A percentile compares a stretch with the other conserved stretches of the same genome.
phyloP scores from a whole-genome alignment of 352 stramenopile genomes.

The Phytopythium kandeliae region DNA sequence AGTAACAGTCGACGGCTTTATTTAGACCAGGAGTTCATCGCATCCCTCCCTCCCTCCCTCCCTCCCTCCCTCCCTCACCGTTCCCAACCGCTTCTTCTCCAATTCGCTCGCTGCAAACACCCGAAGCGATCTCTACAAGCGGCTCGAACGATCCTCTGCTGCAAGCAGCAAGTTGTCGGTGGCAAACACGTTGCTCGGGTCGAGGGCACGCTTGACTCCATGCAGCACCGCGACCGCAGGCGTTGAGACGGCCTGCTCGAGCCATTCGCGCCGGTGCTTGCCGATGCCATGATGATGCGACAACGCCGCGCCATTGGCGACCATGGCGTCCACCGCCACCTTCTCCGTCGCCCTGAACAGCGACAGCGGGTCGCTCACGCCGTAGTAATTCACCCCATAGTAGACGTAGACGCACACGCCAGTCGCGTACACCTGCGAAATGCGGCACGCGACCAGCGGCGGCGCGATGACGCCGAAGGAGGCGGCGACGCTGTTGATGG shows the following conservation, averaged over 20 bases:
- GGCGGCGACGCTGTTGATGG: constrained; percentile 38
- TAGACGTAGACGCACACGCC: constrained; percentile 96
- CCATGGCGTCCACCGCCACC: constrained; percentile 78
- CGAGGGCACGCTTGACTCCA: constrained; percentile 86
- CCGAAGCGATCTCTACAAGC: not conserved
- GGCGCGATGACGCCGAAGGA: constrained; percentile 49
- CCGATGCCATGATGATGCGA: constrained; percentile 96
- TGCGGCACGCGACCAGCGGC: constrained; percentile 88
- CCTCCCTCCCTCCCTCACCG: too few relatives aligned
- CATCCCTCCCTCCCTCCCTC: too few relatives aligned
- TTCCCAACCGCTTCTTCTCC: not conserved
- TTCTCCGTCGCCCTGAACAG: constrained; percentile 82
- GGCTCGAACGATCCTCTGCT: not conserved
- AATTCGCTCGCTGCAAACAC: too few relatives aligned
- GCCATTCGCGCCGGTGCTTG: constrained; percentile 89
- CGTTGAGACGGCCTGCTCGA: constrained; percentile 75
- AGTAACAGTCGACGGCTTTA: not conserved
- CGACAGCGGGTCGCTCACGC: constrained; percentile 66
- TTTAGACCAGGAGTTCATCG: not conserved
- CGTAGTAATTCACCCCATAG: constrained; percentile 92
- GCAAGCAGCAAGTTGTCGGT: constrained; percentile 61
- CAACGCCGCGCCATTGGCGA: constrained; percentile 87
- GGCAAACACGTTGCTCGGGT: constrained; percentile 91
- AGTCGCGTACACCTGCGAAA: constrained; percentile 95
- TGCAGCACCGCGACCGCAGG: constrained; percentile 59